phyloP scores from a whole-genome alignment of 768 basidiomycete species.

The Favolaschia claudopus region DNA sequence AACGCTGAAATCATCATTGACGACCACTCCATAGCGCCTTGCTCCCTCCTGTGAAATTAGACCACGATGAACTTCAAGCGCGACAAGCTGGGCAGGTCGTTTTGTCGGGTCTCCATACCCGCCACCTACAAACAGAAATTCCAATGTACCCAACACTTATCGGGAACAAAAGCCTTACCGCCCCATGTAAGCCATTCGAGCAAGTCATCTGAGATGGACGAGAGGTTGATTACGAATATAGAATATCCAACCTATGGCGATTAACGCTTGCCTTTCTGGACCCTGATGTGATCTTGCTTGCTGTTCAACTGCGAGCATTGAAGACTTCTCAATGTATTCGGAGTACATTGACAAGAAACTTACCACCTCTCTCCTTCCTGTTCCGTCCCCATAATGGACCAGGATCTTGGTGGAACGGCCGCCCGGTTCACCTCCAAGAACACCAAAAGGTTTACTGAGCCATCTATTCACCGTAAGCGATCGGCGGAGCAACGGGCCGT shows the following conservation, averaged over 20 bases:
- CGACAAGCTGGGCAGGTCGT: conserved; percentile 25
- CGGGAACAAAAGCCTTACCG: background rate
- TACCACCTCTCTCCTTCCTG: conserved; percentile 16
- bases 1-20: conserved; percentile 7
- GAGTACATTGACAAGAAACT: background rate
- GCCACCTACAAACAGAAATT: conserved; percentile 12
- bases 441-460: conserved; percentile 30
- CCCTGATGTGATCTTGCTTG: conserved; percentile 25
- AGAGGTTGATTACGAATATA: too few species aligned
- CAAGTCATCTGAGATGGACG: too few species aligned
- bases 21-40: conserved; percentile 25
- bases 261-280: conserved; percentile 21
- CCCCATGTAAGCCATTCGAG: conserved; percentile 31
- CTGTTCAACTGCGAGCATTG: conserved; percentile 3
- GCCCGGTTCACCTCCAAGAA: conserved; percentile 26
- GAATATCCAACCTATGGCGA: too few species aligned
- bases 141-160: too few species aligned
- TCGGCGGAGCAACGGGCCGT: too few species aligned
- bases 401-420: conserved; percentile 22
- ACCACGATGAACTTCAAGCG: conserved; percentile 17
- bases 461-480: too few species aligned
- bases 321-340: too few species aligned
- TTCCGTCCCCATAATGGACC: conserved; percentile 12
- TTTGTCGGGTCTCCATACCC: conserved; percentile 25
- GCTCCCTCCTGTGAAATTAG: conserved; percentile 20